phyloP scores from a whole-genome alignment of 2,329 filamentous ascomycete species.

The Talaromyces sp. region DNA sequence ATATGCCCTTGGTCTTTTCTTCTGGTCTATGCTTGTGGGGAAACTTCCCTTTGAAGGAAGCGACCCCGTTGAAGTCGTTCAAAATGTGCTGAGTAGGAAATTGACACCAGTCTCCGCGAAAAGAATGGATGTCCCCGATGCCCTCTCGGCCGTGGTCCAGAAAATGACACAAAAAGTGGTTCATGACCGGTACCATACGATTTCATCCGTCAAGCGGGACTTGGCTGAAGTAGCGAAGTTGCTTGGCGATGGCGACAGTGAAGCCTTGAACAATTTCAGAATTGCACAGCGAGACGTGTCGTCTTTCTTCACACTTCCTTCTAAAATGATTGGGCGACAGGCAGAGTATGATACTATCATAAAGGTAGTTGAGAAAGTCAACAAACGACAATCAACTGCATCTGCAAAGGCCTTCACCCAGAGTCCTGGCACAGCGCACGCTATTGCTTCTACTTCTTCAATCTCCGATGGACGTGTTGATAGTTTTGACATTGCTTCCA shows the following conservation, averaged over 20 bases:
- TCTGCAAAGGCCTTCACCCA: slow-evolving; percentile 36
- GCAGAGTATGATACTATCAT: slow-evolving; percentile 72
- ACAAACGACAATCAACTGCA: slow-evolving; percentile 61
- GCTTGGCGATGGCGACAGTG: slow-evolving; percentile 72
- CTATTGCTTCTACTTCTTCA: slow-evolving; percentile 57
- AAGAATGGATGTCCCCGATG: slow-evolving; percentile 81
- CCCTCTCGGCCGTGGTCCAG: slow-evolving; percentile 78
- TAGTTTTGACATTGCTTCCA: slow-evolving; percentile 52
- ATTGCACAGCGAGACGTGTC: slow-evolving; percentile 85
- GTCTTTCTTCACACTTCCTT: slow-evolving; percentile 86
- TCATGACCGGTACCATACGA: slow-evolving; percentile 84
- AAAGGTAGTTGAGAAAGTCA: slow-evolving; percentile 74
- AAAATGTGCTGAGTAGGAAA: slow-evolving; percentile 79
- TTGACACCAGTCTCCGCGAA: slow-evolving; percentile 76
- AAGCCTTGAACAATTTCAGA: slow-evolving; percentile 71
- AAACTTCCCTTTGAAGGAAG: slow-evolving; percentile 77
- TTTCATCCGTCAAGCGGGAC: slow-evolving; percentile 82
- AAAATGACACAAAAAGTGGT: slow-evolving; percentile 92
- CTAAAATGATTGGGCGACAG: slow-evolving; percentile 76
- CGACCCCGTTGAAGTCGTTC: slow-evolving; percentile 85
- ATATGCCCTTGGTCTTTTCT: slow-evolving; percentile 85
- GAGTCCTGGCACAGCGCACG: slow-evolving; percentile 47
- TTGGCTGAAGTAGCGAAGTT: slow-evolving; percentile 73
- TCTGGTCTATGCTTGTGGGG: slow-evolving; percentile 83
- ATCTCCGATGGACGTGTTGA: slow-evolving; percentile 55